phyloP scores from a whole-genome alignment of 2,329 filamentous ascomycete species.

The Trichoderma atroviride region DNA sequence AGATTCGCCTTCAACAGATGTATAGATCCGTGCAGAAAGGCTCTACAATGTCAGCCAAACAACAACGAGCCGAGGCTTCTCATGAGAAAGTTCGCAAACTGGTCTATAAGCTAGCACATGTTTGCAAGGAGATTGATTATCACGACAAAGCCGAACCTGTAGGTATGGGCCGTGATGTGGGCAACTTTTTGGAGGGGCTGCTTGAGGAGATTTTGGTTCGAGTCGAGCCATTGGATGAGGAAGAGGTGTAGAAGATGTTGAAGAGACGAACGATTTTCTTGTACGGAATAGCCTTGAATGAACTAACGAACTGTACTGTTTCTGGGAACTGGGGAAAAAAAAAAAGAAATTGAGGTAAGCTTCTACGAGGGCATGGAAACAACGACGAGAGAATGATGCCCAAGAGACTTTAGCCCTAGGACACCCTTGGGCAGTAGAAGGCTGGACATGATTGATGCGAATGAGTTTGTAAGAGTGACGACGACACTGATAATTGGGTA shows the following conservation, averaged over 20 bases:
- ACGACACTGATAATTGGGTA: conserved; percentile 12
- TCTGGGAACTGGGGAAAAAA: neutral
- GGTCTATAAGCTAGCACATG: conserved; percentile 77
- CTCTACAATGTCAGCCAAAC: conserved; percentile 58
- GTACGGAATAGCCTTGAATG: conserved; percentile 2
- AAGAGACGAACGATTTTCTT: neutral
- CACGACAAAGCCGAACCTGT: conserved; percentile 85
- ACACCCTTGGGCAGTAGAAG: neutral
- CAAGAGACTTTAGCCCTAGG: neutral
- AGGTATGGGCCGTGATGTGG: conserved; percentile 89
- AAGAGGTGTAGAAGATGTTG: conserved; percentile 46
- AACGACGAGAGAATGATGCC: neutral
- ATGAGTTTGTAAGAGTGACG: conserved; percentile 10
- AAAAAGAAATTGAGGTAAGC: neutral
- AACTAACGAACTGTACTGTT: conserved; percentile 1
- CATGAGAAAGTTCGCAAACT: conserved; percentile 83
- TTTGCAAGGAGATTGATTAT: conserved; percentile 88
- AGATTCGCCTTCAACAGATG: conserved; percentile 60
- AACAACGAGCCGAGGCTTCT: conserved; percentile 68
- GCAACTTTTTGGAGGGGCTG: conserved; percentile 86
- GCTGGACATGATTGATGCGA: neutral
- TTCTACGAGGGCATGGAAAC: neutral
- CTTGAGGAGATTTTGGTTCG: conserved; percentile 91
- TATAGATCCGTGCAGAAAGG: conserved; percentile 46
- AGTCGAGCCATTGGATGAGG: conserved; percentile 83